A percentile compares a stretch with the other conserved stretches of the same genome.
These are phyloP conservation scores for Colletotrichum spaethianum DNA, from an alignment of 2,329 filamentous ascomycete species.

Conservation along the genomic window DNA sequence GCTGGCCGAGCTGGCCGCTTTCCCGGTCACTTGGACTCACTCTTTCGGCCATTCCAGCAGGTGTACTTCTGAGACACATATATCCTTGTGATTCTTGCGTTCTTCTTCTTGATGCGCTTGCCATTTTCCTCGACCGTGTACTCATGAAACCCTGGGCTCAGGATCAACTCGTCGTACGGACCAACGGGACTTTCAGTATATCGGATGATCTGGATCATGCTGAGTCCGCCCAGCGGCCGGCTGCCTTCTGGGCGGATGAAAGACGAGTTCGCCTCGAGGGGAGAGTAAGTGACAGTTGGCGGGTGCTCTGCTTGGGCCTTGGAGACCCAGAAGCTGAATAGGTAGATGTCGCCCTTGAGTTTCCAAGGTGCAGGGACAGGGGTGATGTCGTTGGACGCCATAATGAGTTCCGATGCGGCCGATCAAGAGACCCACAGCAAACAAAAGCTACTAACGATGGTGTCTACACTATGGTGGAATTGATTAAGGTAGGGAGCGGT, in stretches of 20 bases:
- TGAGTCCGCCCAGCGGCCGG: slow-evolving; percentile 59
- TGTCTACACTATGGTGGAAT: background rate
- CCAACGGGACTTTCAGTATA: slow-evolving; percentile 67
- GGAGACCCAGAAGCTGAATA: slow-evolving; percentile 58
- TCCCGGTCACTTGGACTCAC: slow-evolving; percentile 49
- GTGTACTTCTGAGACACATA: slow-evolving; percentile 68
- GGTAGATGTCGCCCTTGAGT: slow-evolving; percentile 60
- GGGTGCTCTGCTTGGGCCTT: slow-evolving; percentile 49
- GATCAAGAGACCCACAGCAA: background rate
- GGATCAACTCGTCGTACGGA: slow-evolving; percentile 67
- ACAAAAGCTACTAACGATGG: background rate
- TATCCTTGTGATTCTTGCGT: slow-evolving; percentile 64
- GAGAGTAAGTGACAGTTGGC: slow-evolving; percentile 58
- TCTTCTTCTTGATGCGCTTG: slow-evolving; percentile 51
- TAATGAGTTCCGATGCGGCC: background rate
- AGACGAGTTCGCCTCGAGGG: slow-evolving; percentile 59
- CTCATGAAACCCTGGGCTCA: slow-evolving; percentile 62
- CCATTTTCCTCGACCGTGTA: slow-evolving; percentile 55
- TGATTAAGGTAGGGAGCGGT: background rate
- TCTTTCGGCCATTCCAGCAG: slow-evolving; percentile 66
- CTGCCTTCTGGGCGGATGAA: slow-evolving; percentile 55
- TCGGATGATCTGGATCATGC: slow-evolving; percentile 65
- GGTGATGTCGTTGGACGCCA: slow-evolving; percentile 18
- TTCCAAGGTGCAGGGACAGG: slow-evolving; percentile 55
- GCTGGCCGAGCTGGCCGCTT: no score